Base-by-base conservation (phyloP, 257 asterid genomes). In the Solanum lycopersicoides region DNA sequence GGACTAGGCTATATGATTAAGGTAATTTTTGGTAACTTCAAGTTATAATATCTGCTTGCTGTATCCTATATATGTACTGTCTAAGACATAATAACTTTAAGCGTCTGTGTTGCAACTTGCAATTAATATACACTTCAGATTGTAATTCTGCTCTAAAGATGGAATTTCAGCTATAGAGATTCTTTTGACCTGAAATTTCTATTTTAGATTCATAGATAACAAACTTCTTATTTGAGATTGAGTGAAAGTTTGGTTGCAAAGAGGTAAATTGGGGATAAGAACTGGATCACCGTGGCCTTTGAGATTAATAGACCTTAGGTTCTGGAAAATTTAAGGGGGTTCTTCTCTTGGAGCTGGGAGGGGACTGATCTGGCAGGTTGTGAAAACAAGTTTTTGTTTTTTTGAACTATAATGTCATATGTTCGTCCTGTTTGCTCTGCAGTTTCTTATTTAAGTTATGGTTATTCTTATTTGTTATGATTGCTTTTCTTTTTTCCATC, bases 1-100 rank as follows among this genome's bases (percentile, higher is more conserved):
- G 93, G 87, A 68, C 92, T 96, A 47, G 98, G 99, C 82, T 97
- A 97, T 90, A 84, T 90, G 90, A 86, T 97, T 69, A 94, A 97
- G 99, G 99, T 97, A 91, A 56, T 83, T 87, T 89, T 73, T 56
- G 20, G 39, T 32, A 34, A 77, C 60, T 82, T 82, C 42, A 82
- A 82, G 66, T 30, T 50, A 0, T 50, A 50, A 11, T 18, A 82
- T 50, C 28, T 74, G 73, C 39, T 44, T 86, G 88, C 85, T 39
- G 88, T 89, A 44, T 88, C 56, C 42, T 45, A 45, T 9, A 12
- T 80, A 86, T 82, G 89, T 88, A 66, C 82, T 66, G 56, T 65
- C 85, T 77, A 45, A 45, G 84, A 79, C 42, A 45, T 79, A 15
- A 79, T 45, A 79, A 44, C 66, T 77, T 79, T 15, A 45, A 79